Base-by-base conservation (phyloP, 2,329 filamentous ascomycete species). In the Rhinocladiella similis region DNA sequence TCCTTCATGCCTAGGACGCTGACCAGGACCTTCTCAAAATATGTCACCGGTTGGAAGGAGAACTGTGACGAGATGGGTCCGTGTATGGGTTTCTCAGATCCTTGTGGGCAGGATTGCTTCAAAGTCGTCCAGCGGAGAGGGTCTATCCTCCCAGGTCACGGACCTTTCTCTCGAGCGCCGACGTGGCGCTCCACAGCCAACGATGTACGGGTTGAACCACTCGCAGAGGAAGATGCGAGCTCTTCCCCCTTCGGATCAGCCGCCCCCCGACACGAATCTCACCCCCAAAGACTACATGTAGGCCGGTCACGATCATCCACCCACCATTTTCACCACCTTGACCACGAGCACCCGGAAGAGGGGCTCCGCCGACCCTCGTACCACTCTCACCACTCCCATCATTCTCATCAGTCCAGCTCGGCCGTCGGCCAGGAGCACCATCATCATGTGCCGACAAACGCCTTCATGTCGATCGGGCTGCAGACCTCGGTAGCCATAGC, bases 401-500 rank as follows among this genome's bases (percentile, higher is more conserved):
- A 47, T 52, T 59, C 51, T 35, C 50, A 60, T 43, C 53, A 48
- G 50, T 59, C 51, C 27, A 49, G 49, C 25, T 59, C 43, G 29
- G 29, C 29, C 14, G 38, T 51, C 25, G 65, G 63, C n/a, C 77
- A 78, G 58, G 69, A 74, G 63, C 91, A 97, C 68, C 93, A 99
- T 68, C 93, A 99, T 72, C 94, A 99, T 71, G 93, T 97, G 2
- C 90, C 93, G 0, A 87, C 90, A 60, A 97, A 97, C 68, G 91
- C 90, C 5, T 99, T 97, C 71, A 79, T 97, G 60, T 90, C 90
- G 50, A 94, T 97, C 58, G 92, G 94, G n/a, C 83, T 99, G 1
- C 94, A 99, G 72, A 97, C 94, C 0, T 93, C 90, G 14, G 87
- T 97, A 49, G 94, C 94, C 5, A 97, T 99, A 61, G 91, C 93